Conservation (phyloP, 495 filamentous ascomycete genomes). For the Penicillium daleae region DNA sequence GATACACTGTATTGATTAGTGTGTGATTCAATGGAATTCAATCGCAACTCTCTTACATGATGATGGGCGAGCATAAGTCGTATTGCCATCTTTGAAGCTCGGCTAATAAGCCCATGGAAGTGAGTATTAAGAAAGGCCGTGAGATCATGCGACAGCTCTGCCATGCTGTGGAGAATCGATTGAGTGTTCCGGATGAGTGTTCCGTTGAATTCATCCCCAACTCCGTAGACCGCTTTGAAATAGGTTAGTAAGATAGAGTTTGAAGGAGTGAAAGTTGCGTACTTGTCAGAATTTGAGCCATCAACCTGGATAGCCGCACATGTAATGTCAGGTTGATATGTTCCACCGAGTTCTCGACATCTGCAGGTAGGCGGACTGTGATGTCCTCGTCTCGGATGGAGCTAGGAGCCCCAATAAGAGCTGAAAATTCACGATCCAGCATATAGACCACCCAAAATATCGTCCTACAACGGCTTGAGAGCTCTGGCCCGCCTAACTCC, state of each 20-base stretch:
- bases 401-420: conserved; percentile 42
- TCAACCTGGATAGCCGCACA: conserved; percentile 34
- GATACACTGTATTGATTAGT: conserved; percentile 28
- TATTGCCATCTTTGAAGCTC: conserved; percentile 38
- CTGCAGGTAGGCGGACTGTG: conserved; percentile 36
- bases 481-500: conserved; percentile 26
- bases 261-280: background rate
- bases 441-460: conserved; percentile 49
- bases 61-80: conserved; percentile 37
- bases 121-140: conserved; percentile 31
- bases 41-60: conserved; percentile 24
- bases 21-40: background rate
- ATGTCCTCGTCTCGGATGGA: conserved; percentile 45
- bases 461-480: conserved; percentile 36
- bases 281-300: conserved; percentile 37
- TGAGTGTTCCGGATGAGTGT: conserved; percentile 35
- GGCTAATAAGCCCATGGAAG: conserved; percentile 35
- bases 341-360: conserved; percentile 31
- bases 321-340: conserved; percentile 36
- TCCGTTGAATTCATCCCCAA: conserved; percentile 30
- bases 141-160: conserved; percentile 34
- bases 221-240: conserved; percentile 33
- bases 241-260: background rate
- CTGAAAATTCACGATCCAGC: conserved; percentile 42
- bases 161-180: conserved; percentile 34